Base-by-base conservation (phyloP, 2,329 filamentous ascomycete genomes). In the Atkinsonella texensis region DNA sequence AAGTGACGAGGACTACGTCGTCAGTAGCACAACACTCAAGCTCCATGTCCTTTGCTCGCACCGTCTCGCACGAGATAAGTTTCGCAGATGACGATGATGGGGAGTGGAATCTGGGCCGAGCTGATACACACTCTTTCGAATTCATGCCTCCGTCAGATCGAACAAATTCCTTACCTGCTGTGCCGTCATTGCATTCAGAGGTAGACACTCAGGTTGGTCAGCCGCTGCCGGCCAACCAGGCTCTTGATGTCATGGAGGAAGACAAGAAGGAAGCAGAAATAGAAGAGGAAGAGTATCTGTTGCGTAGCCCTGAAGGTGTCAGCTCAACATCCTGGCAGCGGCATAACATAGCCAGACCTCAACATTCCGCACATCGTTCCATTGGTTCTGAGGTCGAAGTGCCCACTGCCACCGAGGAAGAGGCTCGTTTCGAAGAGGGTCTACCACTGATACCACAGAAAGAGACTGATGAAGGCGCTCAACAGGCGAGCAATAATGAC, bases 361-460 rank as follows among this genome's bases (percentile, higher is more conserved):
- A 54, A 33, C 61, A 60, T 49, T 56, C 55, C 3, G 53, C 60
- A 11, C 67, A 65, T 8, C 65, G 70, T 43, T 69, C 66, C 9
- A 63, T 74, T 45, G 74, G 74, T 9, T 70, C 74, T 13, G 70
- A 75, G 18, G 54, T 74, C 1, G 62, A 66, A 20, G 69, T 65
- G 42, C 55, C 63, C 1, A 65, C 70, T 12, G 70, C 70, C 38
- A 69, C 74, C 39, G 69, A 68, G 20, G 68, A 70, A 1, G 77
- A 84, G 28, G 76, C 77, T 23, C 77, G 84, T 44, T 88, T 76
- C 56, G 83, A 86, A 53, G 85, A 89, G 66, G 84, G 84, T 0
- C 53, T 88, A 4, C 84, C 84, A 1, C 65, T 89, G 53, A 80
- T 80, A 58, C 70, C 73, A 18, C 64, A 69, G 47, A 51, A 62